Conservation (phyloP, 495 filamentous ascomycete genomes). For the Podospora comata region DNA sequence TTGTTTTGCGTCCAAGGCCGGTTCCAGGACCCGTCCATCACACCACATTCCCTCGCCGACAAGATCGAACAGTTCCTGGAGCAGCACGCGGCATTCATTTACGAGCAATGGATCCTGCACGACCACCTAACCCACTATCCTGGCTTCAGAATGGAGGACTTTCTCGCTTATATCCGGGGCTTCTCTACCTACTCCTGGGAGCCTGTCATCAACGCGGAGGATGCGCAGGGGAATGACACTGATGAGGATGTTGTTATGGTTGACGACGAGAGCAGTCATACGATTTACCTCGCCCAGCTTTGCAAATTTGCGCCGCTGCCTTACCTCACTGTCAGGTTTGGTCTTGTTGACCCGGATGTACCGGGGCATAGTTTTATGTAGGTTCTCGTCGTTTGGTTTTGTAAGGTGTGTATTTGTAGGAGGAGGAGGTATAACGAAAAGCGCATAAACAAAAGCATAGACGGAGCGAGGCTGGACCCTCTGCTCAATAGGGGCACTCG, state of each 20-base stretch:
- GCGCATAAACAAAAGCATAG: not conserved
- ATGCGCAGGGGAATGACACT: not conserved
- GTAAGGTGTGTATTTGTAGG: not conserved
- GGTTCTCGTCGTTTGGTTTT: not conserved
- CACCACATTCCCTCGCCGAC: not conserved
- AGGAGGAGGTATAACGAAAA: not conserved
- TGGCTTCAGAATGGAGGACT: not conserved
- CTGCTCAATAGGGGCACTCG: not conserved
- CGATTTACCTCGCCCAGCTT: not conserved
- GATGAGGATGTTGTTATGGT: not conserved
- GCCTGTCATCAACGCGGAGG: not conserved
- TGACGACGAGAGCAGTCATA: not conserved
- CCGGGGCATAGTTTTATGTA: not conserved
- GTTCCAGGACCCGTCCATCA: not conserved
- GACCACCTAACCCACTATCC: not conserved
- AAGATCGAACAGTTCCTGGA: not conserved
- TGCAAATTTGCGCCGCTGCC: not conserved
- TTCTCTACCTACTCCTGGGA: not conserved
- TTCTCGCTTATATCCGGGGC: not conserved
- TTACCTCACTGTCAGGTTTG: not conserved
- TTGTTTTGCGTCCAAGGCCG: not conserved
- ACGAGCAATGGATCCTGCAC: not conserved
- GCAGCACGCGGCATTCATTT: not conserved
- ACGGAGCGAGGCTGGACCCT: not conserved
- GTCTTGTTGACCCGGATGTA: not conserved